Base-by-base conservation (phyloP, 139 green algal genomes). In the Chlorella ohadii region DNA sequence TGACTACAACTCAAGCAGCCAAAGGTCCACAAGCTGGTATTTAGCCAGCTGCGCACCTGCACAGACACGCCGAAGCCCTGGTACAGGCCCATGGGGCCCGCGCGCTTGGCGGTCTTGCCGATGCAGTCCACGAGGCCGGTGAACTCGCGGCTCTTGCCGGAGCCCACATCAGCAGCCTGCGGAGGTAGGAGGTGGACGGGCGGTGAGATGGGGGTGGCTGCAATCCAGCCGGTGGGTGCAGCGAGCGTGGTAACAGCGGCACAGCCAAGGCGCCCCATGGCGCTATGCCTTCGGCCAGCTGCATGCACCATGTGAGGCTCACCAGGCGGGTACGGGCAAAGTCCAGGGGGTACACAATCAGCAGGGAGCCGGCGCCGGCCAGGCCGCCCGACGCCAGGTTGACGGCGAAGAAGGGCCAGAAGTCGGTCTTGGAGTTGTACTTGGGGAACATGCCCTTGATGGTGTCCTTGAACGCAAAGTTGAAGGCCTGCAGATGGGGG, bases 401-500 rank as follows among this genome's bases (percentile, higher is more conserved):
- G 79, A 93, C 91, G 64, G 90, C 92, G 86, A 99, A 99, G 94
- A 98, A 99, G 86, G 88, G 93, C 94, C 93, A 98, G 94, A 98
- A 98, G 89, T 96, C 95, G 63, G 95, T 94, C 81, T 94, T 94
- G 82, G 95, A 92, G 89, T 95, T 97, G 91, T 98, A 98, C 79
- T 90, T 94, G 82, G 94, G 94, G 90, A 99, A 99, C 83, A 99
- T 84, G 82, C 85, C 92, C 95, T 99, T 99, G 94, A 99, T 98
- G 79, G 97, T 98, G 92, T 99, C 96, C 96, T 99, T 99, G 94
- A 99, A 99, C 38, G 97, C 97, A 89, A 99, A 99, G 96, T 99
- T 99, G 87, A 99, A 97, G 31, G 97, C 97, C 90, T 97, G 92
- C 51, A 66, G 66, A 25, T 31, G 23, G 56, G 47, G 55, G 36